Evolutionary conservation across 1,284 basidiomycete genomes (phyloP).

Genomic region (Tilletia horrida): DNA sequence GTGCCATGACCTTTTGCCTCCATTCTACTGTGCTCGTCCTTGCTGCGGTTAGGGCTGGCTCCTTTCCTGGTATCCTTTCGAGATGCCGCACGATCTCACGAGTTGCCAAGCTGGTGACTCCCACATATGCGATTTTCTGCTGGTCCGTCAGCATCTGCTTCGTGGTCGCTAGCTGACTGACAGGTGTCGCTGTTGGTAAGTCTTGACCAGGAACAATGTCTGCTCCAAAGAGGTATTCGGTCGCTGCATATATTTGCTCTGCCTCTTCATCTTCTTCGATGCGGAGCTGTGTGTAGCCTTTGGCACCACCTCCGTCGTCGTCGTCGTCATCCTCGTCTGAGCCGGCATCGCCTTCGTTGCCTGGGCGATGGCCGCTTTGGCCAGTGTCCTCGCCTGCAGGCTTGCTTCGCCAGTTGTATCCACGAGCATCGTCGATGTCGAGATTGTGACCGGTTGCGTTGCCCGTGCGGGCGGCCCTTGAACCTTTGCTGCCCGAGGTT

Average conservation of each 20-base stretch:
- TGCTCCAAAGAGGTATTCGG: constrained; percentile 51
- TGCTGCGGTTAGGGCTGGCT: constrained; percentile 29
- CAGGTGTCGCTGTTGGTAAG: constrained; percentile 39
- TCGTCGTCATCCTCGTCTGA: constrained; percentile 21
- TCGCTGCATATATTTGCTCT: constrained; percentile 48
- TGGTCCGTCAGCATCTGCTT: constrained; percentile 50
- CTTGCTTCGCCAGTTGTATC: constrained; percentile 51
- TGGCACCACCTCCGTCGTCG: constrained; percentile 30
- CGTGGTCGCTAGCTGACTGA: constrained; percentile 53
- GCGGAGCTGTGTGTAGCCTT: constrained; percentile 51
- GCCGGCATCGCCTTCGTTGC: constrained; percentile 17
- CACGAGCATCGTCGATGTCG: constrained; percentile 50
- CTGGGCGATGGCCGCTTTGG: constrained; percentile 3
- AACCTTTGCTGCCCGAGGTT: not conserved
- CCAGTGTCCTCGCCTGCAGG: constrained; percentile 27
- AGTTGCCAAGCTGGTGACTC: constrained; percentile 48
- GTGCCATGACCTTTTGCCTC: constrained; percentile 50
- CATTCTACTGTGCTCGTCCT: constrained; percentile 41
- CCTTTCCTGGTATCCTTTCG: constrained; percentile 38
- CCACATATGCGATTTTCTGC: constrained; percentile 54
- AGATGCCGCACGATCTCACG: constrained; percentile 41
- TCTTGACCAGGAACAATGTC: constrained; percentile 17
- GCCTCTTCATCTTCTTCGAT: constrained; percentile 53
- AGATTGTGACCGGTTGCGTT: constrained; percentile 49
- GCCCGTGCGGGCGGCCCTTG: constrained; percentile 2